A percentile compares a stretch with the other conserved stretches of the same genome.
These are phyloP conservation scores for Tuber indicum DNA, from an alignment of 495 filamentous ascomycete species.

Conservation along the genomic window DNA sequence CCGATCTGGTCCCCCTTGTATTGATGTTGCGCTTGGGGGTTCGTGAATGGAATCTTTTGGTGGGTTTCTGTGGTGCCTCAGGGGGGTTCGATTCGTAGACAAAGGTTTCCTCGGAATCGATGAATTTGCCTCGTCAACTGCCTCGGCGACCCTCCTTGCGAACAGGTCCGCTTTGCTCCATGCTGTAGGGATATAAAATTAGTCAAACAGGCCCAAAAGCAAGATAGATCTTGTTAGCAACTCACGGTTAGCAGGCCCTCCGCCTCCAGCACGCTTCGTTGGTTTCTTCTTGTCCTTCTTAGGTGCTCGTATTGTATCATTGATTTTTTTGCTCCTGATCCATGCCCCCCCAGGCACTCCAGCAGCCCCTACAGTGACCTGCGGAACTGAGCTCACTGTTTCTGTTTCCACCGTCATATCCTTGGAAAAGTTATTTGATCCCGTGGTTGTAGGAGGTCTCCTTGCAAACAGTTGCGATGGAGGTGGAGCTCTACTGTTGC, in stretches of 20 bases:
- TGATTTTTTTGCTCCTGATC: constrained; percentile 76
- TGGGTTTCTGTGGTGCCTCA: constrained; percentile 61
- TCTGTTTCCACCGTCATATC: constrained; percentile 99
- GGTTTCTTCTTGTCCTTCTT: constrained; percentile 80
- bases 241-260: constrained; percentile 52
- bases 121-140: constrained; percentile 84
- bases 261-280: constrained; percentile 60
- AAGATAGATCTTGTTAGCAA: constrained; percentile 7
- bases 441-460: constrained; percentile 45
- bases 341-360: constrained; percentile 61
- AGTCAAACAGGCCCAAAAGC: constrained; percentile 41
- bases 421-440: constrained; percentile 62
- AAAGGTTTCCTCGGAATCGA: constrained; percentile 98
- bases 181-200: constrained; percentile 51
- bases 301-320: constrained; percentile 78
- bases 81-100: constrained; percentile 98
- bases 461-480: constrained; percentile 50
- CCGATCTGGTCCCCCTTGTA: constrained; percentile 62
- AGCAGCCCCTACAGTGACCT: constrained; percentile 69
- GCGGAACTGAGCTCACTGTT: constrained; percentile 84
- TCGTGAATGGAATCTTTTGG: constrained; percentile 75
- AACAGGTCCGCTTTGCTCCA: constrained; percentile 98
- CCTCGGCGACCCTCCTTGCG: constrained; percentile 89
- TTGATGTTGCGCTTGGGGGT: constrained; percentile 93
- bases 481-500: constrained; percentile 43